Base-by-base conservation (phyloP, 139 green algal species). In the Tetradesmus obliquus region DNA sequence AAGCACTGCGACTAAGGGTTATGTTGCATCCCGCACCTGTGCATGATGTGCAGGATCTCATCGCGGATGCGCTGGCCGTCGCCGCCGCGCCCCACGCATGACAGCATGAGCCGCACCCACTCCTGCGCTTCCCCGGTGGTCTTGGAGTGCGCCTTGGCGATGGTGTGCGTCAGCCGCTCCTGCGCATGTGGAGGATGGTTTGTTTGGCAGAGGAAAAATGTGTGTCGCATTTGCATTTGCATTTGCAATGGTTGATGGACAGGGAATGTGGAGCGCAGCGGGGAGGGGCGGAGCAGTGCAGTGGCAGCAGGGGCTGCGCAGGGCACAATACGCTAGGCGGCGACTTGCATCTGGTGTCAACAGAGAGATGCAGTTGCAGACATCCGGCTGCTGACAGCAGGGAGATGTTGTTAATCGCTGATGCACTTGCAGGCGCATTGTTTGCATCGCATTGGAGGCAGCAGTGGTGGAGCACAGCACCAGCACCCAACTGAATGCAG, bases 41-140 rank as follows among this genome's bases (percentile, higher is more conserved):
- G 98, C 98, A 99, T 99, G 93, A 99, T 99, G 92, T 99, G 97
- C 45, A 99, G 95, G 93, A 99, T 99, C 94, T 99, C 98, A 88
- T 99, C 98, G 5, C 98, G 95, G 93, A 99, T 99, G 71, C 95
- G 94, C 94, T 99, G 98, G 0, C 97, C 98, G 92, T 99, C 98
- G 80, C 98, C 97, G 71, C 98, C 98, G 8, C 98, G 94, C 13
- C 98, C 98, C 32, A 99, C 97, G 2, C 93, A 98, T 3, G 94
- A 95, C 76, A 99, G 93, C 94, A 98, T 97, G 87, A 96, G 19
- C 51, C 98, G 96, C 82, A 97, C 95, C 96, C 98, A 99, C 96
- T 99, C 97, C 94, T 98, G 96, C 3, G 96, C 95, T 87, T 95
- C 94, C 2, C 97, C 96, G 24, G 60, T 69, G 32, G 91, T 94